Base-by-base conservation (phyloP, 768 basidiomycete genomes). In the Tylopilus balloui region DNA sequence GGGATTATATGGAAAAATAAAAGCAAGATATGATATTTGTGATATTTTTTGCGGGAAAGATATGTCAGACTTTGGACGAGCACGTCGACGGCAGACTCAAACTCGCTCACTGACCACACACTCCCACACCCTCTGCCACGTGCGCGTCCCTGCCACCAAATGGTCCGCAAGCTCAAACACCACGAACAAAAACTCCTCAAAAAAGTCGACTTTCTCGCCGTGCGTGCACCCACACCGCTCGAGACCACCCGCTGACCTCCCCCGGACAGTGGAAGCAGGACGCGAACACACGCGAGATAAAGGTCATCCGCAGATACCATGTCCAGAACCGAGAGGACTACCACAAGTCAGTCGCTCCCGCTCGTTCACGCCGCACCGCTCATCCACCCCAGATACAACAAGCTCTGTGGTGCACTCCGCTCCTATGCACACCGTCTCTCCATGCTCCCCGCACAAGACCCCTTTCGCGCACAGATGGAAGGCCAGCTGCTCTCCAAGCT, bases 171-270 rank as follows among this genome's bases (percentile, higher is more conserved):
- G 71, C 80, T 98, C 68, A 97, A 95, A 74, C 80, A 90, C 66
- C 96, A 99, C 71, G 95, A 99, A 69, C 85, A 93, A 68, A 94
- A 87, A 62, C 78, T 96, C 28, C 80, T 94, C 67, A 93, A 90
- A 67, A 93, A 96, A 72, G 94, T 98, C 60, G 96, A 98, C 71
- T 96, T 99, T 68, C 78, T 97, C 52, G 90, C 88, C 63, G 93
- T 92, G 63, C 50, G 81, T 73, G 14, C 14, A 13, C 8, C 10
- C 21, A 13, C 20, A 42, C 35, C 32, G 37, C 23, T 23, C 24
- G 49, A 40, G 39, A 41, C 15, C n/a, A 24, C 31, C 42, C 38
- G 14, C 46, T 45, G 45, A 46, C 43, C 47, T 27, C 47, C 28
- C 35, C 29, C 2, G 31, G 31, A 14, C 68, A 95, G 91, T 98